These are phyloP conservation scores for Candida albicans DNA, from an alignment of 1,139 yeast species.

Conservation along the genomic window DNA sequence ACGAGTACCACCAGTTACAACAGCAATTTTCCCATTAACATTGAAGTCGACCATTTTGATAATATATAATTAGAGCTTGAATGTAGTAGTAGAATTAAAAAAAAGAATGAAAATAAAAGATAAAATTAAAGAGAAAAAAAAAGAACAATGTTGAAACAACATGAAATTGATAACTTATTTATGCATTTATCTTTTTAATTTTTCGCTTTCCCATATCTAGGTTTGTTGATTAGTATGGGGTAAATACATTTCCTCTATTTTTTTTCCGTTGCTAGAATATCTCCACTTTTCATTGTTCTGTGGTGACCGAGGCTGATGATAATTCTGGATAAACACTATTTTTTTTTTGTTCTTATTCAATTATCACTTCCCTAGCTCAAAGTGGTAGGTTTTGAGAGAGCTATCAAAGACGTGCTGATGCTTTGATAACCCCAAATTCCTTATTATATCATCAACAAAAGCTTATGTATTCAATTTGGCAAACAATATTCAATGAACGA, in stretches of 20 bases:
- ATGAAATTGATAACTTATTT: neutral
- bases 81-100: neutral
- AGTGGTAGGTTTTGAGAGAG: too few relatives aligned
- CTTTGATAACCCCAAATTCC: too few relatives aligned
- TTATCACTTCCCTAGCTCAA: too few relatives aligned
- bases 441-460: too few relatives aligned
- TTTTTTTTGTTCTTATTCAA: too few relatives aligned
- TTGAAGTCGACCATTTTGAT: slow-evolving; percentile 43
- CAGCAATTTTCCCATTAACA: slow-evolving; percentile 66
- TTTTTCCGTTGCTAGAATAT: neutral
- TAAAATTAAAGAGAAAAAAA: neutral
- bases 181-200: neutral
- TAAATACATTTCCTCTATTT: neutral
- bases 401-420: too few relatives aligned
- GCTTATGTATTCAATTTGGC: too few relatives aligned
- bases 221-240: neutral
- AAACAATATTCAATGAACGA: too few relatives aligned
- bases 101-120: neutral
- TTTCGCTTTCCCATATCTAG: neutral
- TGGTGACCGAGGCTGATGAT: neutral
- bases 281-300: neutral
- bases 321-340: too few relatives aligned
- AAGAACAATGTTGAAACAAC: neutral
- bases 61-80: too few relatives aligned
- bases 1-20: slow-evolving; percentile 78